phyloP scores from a whole-genome alignment of 1,284 basidiomycete genomes.

The Moesziomyces parantarcticus region DNA sequence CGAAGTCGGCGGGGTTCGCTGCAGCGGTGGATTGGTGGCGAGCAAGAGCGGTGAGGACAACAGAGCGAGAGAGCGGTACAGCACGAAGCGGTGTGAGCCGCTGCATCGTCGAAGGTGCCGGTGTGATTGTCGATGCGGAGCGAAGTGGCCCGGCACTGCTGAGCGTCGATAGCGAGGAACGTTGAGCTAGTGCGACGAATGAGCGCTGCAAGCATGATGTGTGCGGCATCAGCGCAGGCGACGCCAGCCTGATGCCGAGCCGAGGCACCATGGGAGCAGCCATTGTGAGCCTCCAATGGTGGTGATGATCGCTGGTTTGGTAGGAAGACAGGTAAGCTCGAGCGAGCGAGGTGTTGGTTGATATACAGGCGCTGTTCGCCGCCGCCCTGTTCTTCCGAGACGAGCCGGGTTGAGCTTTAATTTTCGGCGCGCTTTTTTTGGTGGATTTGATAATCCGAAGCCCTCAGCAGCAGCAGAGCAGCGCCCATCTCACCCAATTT shows the following conservation, averaged over 20 bases:
- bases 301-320: not conserved
- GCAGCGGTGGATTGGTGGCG: conserved; percentile 18
- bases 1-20: not conserved
- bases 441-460: conserved; percentile 3
- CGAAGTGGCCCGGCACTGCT: not conserved
- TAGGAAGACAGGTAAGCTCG: not conserved
- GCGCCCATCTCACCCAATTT: not conserved
- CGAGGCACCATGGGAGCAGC: conserved; percentile 11
- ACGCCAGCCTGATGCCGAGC: conserved; percentile 14
- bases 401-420: not conserved
- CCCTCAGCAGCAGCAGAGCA: not conserved
- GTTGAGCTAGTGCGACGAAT: not conserved
- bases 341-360: not conserved
- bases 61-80: not conserved
- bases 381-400: no score
- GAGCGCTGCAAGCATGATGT: not conserved
- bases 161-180: not conserved
- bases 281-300: not conserved
- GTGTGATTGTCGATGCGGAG: not conserved
- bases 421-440: not conserved
- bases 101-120: not conserved
- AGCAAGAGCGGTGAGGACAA: not conserved
- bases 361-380: not conserved
- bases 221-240: not conserved
- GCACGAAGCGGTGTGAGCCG: not conserved